Conservation (phyloP, 306 rosid genomes). For the Cicer pinnatifidum region DNA sequence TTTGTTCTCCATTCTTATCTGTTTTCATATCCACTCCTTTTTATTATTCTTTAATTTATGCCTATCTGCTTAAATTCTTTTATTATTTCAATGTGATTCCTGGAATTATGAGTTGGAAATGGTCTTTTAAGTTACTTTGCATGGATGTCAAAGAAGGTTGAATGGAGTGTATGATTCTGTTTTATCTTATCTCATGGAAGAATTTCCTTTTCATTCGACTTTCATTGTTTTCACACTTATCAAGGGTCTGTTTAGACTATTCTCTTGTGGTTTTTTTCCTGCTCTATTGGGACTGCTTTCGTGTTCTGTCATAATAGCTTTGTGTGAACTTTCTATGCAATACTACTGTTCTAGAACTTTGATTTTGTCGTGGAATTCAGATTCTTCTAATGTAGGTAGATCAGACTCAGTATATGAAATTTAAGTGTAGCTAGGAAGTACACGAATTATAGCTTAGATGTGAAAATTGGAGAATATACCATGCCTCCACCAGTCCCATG, state of each 20-base stretch:
- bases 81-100: neutral
- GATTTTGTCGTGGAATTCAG: neutral
- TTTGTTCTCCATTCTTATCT: neutral
- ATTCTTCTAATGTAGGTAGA: neutral
- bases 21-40: neutral
- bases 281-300: neutral
- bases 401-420: neutral
- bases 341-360: neutral
- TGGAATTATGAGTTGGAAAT: conserved; percentile 7
- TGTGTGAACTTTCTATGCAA: conserved; percentile 14
- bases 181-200: neutral
- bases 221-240: conserved; percentile 7
- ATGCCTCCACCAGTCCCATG: neutral
- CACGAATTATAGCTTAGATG: neutral
- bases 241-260: conserved; percentile 6
- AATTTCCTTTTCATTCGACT: neutral
- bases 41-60: conserved; percentile 16
- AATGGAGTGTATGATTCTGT: neutral
- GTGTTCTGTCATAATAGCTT: conserved; percentile 3
- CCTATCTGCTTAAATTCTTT: conserved; percentile 4
- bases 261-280: neutral
- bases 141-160: conserved; percentile 10
- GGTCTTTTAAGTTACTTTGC: neutral
- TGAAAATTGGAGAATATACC: neutral
- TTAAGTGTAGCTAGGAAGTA: neutral